Conservation (phyloP, 2,329 filamentous ascomycete species). For the Fusarium graminum region DNA sequence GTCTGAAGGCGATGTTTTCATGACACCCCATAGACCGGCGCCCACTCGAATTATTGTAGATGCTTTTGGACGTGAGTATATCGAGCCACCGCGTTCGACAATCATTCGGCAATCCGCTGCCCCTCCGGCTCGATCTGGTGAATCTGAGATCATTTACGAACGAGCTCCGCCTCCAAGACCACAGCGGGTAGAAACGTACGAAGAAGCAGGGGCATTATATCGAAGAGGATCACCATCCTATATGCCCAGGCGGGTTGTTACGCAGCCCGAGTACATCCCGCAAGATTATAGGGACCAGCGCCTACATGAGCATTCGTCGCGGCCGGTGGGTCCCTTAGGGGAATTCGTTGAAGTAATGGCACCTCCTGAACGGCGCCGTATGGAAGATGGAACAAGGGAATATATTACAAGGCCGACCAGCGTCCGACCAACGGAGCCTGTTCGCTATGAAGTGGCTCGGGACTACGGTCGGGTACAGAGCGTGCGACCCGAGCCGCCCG, state of each 20-base stretch:
- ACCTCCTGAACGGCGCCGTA: conserved; percentile 56
- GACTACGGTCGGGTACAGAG: conserved; percentile 62
- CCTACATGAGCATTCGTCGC: conserved; percentile 69
- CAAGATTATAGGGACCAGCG: conserved; percentile 67
- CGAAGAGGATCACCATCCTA: conserved; percentile 64
- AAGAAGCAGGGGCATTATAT: conserved; percentile 66
- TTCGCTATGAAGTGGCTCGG: conserved; percentile 58
- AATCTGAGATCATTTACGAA: conserved; percentile 75
- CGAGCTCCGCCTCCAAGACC: conserved; percentile 67
- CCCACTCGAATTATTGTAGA: conserved; percentile 81
- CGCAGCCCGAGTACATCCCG: conserved; percentile 70
- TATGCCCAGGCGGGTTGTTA: conserved; percentile 69
- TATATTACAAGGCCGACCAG: conserved; percentile 69
- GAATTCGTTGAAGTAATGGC: conserved; percentile 65
- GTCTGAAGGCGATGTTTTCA: conserved; percentile 64
- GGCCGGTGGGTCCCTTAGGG: conserved; percentile 58
- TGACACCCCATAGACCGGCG: conserved; percentile 65
- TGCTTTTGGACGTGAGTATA: conserved; percentile 84
- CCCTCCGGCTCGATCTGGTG: conserved; percentile 59
- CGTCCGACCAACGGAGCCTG: conserved; percentile 65
- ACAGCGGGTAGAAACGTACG: conserved; percentile 60
- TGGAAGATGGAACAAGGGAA: conserved; percentile 65
- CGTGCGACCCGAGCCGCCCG: conserved; percentile 54
- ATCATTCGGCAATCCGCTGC: conserved; percentile 66
- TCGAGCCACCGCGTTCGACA: conserved; percentile 64